phyloP scores from a whole-genome alignment of 345 rosid species.

The Hevea brasiliensis region DNA sequence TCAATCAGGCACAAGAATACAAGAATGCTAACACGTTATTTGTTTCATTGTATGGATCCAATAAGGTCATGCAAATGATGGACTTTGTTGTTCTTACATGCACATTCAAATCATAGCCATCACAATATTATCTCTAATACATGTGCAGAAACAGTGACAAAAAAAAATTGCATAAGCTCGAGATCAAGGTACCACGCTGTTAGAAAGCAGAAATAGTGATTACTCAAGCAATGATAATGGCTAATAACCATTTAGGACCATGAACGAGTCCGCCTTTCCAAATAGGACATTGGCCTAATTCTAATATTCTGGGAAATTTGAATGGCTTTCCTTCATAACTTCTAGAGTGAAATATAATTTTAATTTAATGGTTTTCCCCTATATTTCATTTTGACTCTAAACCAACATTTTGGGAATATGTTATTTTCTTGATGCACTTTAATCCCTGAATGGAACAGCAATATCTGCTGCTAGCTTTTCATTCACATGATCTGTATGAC shows the following conservation, averaged over 20 bases:
- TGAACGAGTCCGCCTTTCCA: not conserved
- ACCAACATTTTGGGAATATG: not conserved
- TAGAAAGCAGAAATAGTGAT: not conserved
- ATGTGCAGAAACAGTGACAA: no score
- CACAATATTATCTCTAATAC: not conserved
- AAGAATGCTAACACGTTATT: not conserved
- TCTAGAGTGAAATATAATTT: not conserved
- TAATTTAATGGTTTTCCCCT: not conserved
- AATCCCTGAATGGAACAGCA: not conserved
- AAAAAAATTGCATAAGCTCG: no score
- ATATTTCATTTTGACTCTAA: not conserved
- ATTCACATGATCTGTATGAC: not conserved
- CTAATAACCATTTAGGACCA: not conserved
- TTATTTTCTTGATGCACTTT: not conserved
- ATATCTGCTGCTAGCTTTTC: not conserved
- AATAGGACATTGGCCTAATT: not conserved
- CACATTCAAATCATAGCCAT: not conserved
- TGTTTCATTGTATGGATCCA: not conserved
- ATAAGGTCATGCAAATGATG: not conserved
- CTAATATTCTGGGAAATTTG: not conserved
- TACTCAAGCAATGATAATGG: no score
- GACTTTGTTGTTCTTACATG: not conserved
- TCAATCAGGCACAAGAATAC: slow-evolving; percentile 19
- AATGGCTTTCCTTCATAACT: not conserved
- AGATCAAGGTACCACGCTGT: not conserved